Evolutionary conservation across 805 yeast species (phyloP).

Genomic region (Hanseniaspora hatyaiensis): DNA sequence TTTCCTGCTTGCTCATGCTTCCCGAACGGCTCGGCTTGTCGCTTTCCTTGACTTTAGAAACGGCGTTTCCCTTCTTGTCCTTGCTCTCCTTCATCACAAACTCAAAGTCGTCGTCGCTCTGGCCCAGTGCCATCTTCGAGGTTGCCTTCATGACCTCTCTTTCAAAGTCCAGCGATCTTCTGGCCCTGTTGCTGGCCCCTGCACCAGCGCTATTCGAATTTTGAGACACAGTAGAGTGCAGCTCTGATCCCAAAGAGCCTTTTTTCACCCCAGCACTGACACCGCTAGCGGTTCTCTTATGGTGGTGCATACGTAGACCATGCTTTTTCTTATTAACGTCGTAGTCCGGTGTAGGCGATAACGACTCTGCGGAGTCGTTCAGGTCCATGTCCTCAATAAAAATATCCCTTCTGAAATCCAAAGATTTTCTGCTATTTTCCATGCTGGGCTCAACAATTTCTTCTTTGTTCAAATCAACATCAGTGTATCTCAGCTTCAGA

Average conservation of each 20-base stretch:
- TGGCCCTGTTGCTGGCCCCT: not conserved
- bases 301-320: too few relatives aligned
- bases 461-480: constrained; percentile 8
- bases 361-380: constrained; percentile 9
- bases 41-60: not conserved
- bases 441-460: not conserved
- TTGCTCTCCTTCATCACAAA: not conserved
- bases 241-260: too few relatives aligned
- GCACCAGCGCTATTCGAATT: too few relatives aligned
- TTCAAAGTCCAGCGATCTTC: constrained; percentile 17
- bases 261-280: too few relatives aligned
- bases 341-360: not conserved
- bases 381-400: constrained; percentile 49
- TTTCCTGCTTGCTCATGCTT: constrained; percentile 5
- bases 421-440: constrained; percentile 38
- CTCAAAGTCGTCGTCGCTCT: not conserved
- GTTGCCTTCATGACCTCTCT: constrained; percentile 7
- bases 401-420: constrained; percentile 49
- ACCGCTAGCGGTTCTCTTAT: too few relatives aligned
- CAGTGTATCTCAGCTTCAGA: constrained; percentile 11
- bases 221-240: too few relatives aligned
- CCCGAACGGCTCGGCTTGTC: not conserved
- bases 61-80: not conserved
- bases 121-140: not conserved
- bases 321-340: not conserved